Evolutionary conservation across 2,329 filamentous ascomycete genomes (phyloP).

Genomic region (Dothideomycetes sp.): DNA sequence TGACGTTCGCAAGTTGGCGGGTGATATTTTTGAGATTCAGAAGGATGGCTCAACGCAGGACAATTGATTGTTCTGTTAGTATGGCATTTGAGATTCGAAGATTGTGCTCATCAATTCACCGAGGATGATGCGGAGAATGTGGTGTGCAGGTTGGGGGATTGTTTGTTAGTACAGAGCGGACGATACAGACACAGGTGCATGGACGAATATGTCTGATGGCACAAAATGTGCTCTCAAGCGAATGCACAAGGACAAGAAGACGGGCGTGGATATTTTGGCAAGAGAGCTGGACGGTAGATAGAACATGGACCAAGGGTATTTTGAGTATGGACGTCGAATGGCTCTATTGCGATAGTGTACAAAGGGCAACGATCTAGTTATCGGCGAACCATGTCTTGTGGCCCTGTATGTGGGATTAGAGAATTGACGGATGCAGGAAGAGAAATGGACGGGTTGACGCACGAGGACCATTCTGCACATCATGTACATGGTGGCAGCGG

Average conservation of each 20-base stretch:
- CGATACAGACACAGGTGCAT: no score
- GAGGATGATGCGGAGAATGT: no score
- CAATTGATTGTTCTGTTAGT: not conserved
- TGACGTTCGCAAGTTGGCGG: conserved; percentile 45
- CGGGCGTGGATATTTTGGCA: no score
- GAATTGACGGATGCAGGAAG: not conserved
- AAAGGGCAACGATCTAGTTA: conserved; percentile 12
- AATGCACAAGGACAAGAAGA: no score
- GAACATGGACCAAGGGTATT: conserved; percentile 11
- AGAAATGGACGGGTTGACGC: conserved; percentile 17
- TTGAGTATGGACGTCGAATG: conserved; percentile 3
- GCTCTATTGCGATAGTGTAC: conserved; percentile 11
- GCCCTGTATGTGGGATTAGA: conserved; percentile 34
- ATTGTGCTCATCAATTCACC: not conserved
- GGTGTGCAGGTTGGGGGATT: no score
- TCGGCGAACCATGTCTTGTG: conserved; percentile 63
- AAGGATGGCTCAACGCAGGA: conserved; percentile 20
- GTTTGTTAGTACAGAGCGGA: no score
- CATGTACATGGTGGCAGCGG: conserved; percentile 54
- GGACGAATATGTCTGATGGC: no score
- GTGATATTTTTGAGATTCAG: conserved; percentile 39
- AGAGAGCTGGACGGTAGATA: no score
- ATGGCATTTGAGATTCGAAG: not conserved
- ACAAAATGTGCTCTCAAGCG: no score
- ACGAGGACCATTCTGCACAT: conserved; percentile 59